Evolutionary conservation across 2,329 filamentous ascomycete genomes (phyloP), one percentile per base, ranked within the genome.

Genomic region (Penicillium sp.): DNA sequence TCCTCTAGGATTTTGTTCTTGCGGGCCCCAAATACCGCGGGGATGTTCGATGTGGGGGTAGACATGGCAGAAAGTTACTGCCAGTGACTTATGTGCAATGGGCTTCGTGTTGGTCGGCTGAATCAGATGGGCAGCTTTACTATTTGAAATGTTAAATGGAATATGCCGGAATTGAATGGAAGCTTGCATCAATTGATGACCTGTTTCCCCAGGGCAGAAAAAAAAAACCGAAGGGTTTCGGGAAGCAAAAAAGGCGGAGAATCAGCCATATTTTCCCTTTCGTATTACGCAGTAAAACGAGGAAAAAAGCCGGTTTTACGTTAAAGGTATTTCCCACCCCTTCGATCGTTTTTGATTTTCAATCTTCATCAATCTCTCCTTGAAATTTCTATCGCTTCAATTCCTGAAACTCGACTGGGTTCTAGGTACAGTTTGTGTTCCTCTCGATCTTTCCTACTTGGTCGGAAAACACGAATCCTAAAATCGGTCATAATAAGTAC

Each of bases 1-100:
- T 87, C 83, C 41, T 81, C 75, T 14, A 97, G 77, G 61, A 96
- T 95, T 56, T 82, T 85, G 49, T 75, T 71, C 74, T 97, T 97
- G 69, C 85, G 89, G 44, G 73, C 68, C 40, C 74, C 48, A 67
- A 89, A 90, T 23, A 58, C 60, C 8, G 62, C 54, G 4, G 72
- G 67, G 29, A 75, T 37, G 25, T 20, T 25, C 15, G 31, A 41
- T 31, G 29, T 31, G 29, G 29, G 29, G 29, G 12, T 31, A 4
- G 29, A 31, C 29, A 31, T 31, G 12, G 12, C 29, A 31, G 29
- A 14, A 15, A 15, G 29, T 31, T 12, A 31, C 29, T 26, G 4
- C 5, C 1, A 31, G 29, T 14, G 6, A 25, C 3, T 6, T 6
- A 15, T 6, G 12, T 31, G 29, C 29, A 15, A 31, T 15, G 14